Conservation (phyloP, 352 stramenopile species). For the Globisporangium canariense region DNA sequence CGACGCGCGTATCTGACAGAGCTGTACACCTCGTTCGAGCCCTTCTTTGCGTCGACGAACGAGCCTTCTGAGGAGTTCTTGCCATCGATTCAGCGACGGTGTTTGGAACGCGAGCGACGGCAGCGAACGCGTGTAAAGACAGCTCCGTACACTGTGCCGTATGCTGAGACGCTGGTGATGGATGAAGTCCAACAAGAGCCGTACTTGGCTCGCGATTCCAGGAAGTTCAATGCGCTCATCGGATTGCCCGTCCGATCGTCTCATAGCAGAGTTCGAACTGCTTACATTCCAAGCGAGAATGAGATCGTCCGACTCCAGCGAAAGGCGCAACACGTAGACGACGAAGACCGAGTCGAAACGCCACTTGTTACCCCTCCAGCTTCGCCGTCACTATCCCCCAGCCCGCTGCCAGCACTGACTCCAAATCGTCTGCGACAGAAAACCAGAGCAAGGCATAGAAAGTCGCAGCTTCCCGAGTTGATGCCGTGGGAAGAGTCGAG, state of each 20-base stretch:
- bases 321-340: slow-evolving; percentile 17
- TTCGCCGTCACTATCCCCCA: neutral
- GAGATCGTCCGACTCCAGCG: slow-evolving; percentile 35
- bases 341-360: slow-evolving; percentile 25
- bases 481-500: slow-evolving; percentile 11
- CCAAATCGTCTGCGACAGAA: slow-evolving; percentile 15
- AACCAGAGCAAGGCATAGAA: slow-evolving; percentile 14
- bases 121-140: slow-evolving; percentile 10
- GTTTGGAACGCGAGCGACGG: slow-evolving; percentile 22
- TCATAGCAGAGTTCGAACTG: slow-evolving; percentile 22
- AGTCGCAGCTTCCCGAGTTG: slow-evolving; percentile 6
- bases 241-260: slow-evolving; percentile 35
- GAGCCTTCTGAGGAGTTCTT: slow-evolving; percentile 46
- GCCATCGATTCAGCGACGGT: slow-evolving; percentile 38
- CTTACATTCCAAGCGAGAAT: slow-evolving; percentile 35
- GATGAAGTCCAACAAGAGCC: slow-evolving; percentile 44
- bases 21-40: slow-evolving; percentile 54
- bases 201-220: slow-evolving; percentile 53
- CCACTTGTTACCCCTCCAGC: neutral
- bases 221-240: slow-evolving; percentile 52
- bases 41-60: slow-evolving; percentile 43
- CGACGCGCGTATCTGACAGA: slow-evolving; percentile 36
- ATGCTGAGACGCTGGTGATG: slow-evolving; percentile 33
- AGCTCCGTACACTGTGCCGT: slow-evolving; percentile 33
- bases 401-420: slow-evolving; percentile 8